Evolutionary conservation across 1,139 yeast genomes (phyloP).

Genomic region (Hanseniaspora uvarum): DNA sequence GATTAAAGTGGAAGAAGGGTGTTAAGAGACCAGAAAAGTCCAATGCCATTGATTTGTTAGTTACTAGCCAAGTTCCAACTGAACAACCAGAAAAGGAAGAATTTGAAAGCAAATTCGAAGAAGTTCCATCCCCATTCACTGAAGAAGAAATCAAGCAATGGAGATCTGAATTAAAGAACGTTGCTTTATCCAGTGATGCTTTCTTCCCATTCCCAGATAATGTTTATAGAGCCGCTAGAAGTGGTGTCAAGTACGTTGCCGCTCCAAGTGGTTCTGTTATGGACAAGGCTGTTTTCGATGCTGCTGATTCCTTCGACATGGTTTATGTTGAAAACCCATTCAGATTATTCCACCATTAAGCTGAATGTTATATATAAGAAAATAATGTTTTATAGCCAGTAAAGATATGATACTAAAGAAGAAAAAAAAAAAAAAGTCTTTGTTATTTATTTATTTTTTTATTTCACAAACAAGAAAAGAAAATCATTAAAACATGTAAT

Average conservation of each 20-base stretch:
- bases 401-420: too few species aligned
- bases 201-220: slow-evolving; percentile 99
- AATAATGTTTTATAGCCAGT: neutral
- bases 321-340: slow-evolving; percentile 93
- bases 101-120: slow-evolving; percentile 79
- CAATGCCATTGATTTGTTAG: slow-evolving; percentile 89
- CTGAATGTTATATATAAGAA: neutral
- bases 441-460: too few species aligned
- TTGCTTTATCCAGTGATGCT: slow-evolving; percentile 91
- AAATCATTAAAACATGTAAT: too few species aligned
- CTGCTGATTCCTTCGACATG: slow-evolving; percentile 80
- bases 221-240: slow-evolving; percentile 91
- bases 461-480: too few species aligned
- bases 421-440: too few species aligned
- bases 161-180: slow-evolving; percentile 67
- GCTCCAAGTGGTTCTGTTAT: slow-evolving; percentile 97
- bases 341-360: slow-evolving; percentile 90
- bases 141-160: slow-evolving; percentile 77
- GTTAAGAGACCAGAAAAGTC: slow-evolving; percentile 97
- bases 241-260: slow-evolving; percentile 90
- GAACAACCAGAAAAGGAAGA: slow-evolving; percentile 88
- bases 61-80: slow-evolving; percentile 81
- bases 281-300: slow-evolving; percentile 92
- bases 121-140: slow-evolving; percentile 73
- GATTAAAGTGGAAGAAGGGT: slow-evolving; percentile 94